Base-by-base conservation (phyloP, 1,139 yeast genomes). In the Pichia sp. region DNA sequence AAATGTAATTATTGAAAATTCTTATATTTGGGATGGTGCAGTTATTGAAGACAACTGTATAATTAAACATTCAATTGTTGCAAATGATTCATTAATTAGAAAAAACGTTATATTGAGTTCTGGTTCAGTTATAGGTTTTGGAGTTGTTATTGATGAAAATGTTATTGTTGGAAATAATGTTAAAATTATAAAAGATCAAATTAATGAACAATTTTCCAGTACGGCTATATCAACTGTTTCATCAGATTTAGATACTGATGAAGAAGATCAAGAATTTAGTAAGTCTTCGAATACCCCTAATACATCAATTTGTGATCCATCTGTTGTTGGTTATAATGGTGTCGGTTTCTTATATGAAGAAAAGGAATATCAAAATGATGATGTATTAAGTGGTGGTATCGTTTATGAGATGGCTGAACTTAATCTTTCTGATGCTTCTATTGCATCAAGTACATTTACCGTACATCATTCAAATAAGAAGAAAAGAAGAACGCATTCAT, bases 1-100 rank as follows among this genome's bases (percentile, higher is more conserved):
- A 46, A 81, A 85, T 56, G 95, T 84, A 29, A 62, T 54, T 3
- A 78, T 92, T 44, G 73, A 68, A 40, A 82, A 86, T 56, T 80
- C 96, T 24, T 90, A 85, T 59, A 74, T 92, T 38, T 92, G 97
- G 96, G 95, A 87, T 54, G 76, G 83, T 54, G 82, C 85, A 1
- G 65, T 69, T 1, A 78, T 94, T 51, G 87, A 76, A 45, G 94
- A 87, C 59, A 73, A 78, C 40, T 71, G 77, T 16, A 64, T 62
- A 1, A 65, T 92, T 23, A 69, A 68, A 38, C 76, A 78, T 53
- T 71, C 94, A 0, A 80, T 92, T 35, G 72, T 92, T 33, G 96
- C 95, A 2, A 68, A 76, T 30, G 66, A 73, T 52, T 82, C 82
- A 0, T 62, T 64, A 2, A 66, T 92, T 45, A 80, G 81, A 25